phyloP scores from a whole-genome alignment of 345 rosid species.

The Populus tremula region DNA sequence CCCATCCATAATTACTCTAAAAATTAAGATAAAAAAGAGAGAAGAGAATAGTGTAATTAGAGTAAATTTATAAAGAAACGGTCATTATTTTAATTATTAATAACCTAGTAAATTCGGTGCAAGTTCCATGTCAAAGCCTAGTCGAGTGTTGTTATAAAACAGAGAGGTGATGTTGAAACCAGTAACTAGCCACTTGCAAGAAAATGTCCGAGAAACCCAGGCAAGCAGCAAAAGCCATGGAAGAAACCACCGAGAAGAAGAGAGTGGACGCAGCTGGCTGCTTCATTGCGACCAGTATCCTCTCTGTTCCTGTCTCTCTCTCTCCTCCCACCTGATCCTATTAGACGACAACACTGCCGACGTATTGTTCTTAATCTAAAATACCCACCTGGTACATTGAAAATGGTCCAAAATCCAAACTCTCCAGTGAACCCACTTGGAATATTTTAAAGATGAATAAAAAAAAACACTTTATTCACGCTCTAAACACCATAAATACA shows the following conservation, averaged over 20 bases:
- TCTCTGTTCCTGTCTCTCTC: neutral
- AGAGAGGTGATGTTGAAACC: neutral
- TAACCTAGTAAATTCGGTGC: neutral
- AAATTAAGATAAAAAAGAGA: too few relatives aligned
- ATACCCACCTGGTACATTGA: neutral
- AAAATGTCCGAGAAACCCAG: neutral
- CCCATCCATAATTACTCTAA: too few relatives aligned
- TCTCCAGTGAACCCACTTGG: neutral
- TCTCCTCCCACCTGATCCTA: neutral
- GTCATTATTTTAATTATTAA: neutral
- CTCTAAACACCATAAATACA: neutral
- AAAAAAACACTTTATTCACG: neutral
- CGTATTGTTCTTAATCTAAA: neutral
- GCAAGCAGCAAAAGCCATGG: neutral
- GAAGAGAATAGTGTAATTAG: too few relatives aligned
- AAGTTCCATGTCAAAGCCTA: neutral
- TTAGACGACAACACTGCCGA: neutral
- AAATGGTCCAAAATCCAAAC: neutral
- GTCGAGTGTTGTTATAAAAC: neutral
- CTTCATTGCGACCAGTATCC: neutral
- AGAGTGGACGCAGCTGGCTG: neutral
- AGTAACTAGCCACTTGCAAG: neutral
- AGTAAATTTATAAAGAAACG: too few relatives aligned
- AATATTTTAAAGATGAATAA: neutral
- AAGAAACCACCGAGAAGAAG: neutral